Evolutionary conservation across 345 rosid species (phyloP).

Genomic region (Camelina sativa): DNA sequence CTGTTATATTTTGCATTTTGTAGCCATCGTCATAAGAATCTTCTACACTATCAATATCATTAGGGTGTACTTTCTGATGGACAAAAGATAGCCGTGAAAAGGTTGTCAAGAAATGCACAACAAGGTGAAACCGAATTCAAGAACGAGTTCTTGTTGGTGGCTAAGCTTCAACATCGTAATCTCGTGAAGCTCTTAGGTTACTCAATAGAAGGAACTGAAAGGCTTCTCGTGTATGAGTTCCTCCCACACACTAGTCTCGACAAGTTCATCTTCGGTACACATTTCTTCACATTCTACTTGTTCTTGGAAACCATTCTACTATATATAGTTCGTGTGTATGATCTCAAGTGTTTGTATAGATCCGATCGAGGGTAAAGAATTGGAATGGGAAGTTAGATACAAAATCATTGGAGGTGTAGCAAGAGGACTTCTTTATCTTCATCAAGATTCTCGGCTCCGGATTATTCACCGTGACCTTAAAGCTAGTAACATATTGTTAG

Average conservation of each 20-base stretch:
- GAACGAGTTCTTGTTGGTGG: slow-evolving; percentile 55
- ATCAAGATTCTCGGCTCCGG: slow-evolving; percentile 61
- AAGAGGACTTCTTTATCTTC: slow-evolving; percentile 46
- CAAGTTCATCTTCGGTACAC: slow-evolving; percentile 49
- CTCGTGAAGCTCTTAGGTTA: slow-evolving; percentile 53
- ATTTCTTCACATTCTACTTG: neutral
- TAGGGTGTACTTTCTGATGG: slow-evolving; percentile 43
- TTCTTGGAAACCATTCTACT: neutral
- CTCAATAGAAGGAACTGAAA: slow-evolving; percentile 45
- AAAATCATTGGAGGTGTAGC: slow-evolving; percentile 43
- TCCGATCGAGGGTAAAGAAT: slow-evolving; percentile 30
- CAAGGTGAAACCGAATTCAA: slow-evolving; percentile 56
- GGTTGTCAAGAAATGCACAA: slow-evolving; percentile 40
- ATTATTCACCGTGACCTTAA: slow-evolving; percentile 65
- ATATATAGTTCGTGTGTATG: neutral
- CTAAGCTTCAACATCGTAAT: slow-evolving; percentile 61
- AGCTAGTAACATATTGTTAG: slow-evolving; percentile 59
- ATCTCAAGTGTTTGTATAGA: slow-evolving; percentile 33
- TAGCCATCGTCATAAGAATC: neutral
- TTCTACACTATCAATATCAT: neutral
- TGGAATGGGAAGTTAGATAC: slow-evolving; percentile 42
- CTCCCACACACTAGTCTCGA: slow-evolving; percentile 53
- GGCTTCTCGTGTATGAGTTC: slow-evolving; percentile 57
- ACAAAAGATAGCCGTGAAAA: slow-evolving; percentile 44
- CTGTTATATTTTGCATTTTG: slow-evolving; percentile 3